These are phyloP conservation scores for Trichoderma koningiopsis DNA, from an alignment of 2,329 filamentous ascomycete genomes.

Conservation along the genomic window DNA sequence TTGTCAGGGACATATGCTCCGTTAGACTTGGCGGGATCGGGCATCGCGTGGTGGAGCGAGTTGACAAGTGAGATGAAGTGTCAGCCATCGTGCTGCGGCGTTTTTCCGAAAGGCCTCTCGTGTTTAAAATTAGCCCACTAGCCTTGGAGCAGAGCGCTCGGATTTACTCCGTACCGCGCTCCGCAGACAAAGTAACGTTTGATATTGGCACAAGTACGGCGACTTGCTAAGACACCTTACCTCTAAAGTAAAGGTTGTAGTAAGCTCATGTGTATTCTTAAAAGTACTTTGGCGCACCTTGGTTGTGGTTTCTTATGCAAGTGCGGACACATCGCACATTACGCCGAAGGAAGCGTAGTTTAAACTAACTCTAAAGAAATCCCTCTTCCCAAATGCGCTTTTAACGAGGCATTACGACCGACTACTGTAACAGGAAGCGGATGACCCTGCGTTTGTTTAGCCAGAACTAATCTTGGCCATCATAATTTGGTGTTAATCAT, in stretches of 20 bases:
- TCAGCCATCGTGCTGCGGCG: slow-evolving; percentile 8
- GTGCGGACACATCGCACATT: neutral
- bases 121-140: slow-evolving; percentile 12
- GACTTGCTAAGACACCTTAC: neutral
- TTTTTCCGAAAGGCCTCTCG: slow-evolving; percentile 1
- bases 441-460: neutral
- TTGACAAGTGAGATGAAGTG: slow-evolving; percentile 14
- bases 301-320: neutral
- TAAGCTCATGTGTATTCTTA: neutral
- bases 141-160: slow-evolving; percentile 1
- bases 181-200: neutral
- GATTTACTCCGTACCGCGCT: slow-evolving; percentile 12
- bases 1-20: slow-evolving; percentile 6
- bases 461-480: neutral
- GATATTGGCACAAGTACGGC: neutral
- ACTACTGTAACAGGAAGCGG: neutral
- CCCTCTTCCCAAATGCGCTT: neutral
- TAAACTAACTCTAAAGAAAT: neutral
- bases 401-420: neutral
- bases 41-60: slow-evolving; percentile 10
- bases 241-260: neutral
- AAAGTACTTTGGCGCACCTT: neutral
- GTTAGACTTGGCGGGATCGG: slow-evolving; percentile 2
- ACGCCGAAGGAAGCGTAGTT: neutral
- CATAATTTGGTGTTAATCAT: neutral